Conservation (phyloP, 768 basidiomycete species). For the Lactarius akahatsu region DNA sequence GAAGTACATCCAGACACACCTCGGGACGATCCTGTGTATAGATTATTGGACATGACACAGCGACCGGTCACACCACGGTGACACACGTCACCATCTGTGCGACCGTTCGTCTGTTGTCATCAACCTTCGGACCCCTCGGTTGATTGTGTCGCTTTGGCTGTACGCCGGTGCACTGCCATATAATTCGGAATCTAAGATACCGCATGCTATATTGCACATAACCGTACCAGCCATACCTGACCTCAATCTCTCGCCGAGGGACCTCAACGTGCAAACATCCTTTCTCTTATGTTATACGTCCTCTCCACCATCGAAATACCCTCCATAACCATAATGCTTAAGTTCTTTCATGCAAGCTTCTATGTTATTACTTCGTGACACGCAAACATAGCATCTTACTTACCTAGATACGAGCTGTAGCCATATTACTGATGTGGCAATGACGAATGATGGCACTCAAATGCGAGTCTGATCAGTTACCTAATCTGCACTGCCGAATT, state of each 20-base stretch:
- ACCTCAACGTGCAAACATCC: not conserved
- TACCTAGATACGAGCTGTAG: conserved; percentile 10
- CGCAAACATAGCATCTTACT: not conserved
- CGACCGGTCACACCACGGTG: conserved; percentile 19
- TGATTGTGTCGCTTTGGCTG: not conserved
- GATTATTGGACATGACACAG: conserved; percentile 20
- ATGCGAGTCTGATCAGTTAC: not conserved
- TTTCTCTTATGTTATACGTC: not conserved
- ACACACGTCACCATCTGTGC: not conserved
- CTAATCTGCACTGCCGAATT: not conserved
- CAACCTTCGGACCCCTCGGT: not conserved
- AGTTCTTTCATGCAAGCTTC: not conserved
- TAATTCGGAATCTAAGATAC: not conserved
- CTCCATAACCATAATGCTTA: not conserved
- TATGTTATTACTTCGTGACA: not conserved
- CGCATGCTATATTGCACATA: not conserved
- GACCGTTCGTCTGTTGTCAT: not conserved
- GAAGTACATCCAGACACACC: conserved; percentile 87
- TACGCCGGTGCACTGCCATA: not conserved
- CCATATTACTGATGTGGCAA: not conserved
- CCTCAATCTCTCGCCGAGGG: not conserved
- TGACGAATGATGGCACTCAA: not conserved
- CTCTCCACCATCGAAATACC: not conserved
- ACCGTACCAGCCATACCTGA: not conserved
- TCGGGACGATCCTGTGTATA: conserved; percentile 54